These are phyloP conservation scores for Schrenkiella parvula DNA, from an alignment of 345 rosid species.

Conservation along the genomic window DNA sequence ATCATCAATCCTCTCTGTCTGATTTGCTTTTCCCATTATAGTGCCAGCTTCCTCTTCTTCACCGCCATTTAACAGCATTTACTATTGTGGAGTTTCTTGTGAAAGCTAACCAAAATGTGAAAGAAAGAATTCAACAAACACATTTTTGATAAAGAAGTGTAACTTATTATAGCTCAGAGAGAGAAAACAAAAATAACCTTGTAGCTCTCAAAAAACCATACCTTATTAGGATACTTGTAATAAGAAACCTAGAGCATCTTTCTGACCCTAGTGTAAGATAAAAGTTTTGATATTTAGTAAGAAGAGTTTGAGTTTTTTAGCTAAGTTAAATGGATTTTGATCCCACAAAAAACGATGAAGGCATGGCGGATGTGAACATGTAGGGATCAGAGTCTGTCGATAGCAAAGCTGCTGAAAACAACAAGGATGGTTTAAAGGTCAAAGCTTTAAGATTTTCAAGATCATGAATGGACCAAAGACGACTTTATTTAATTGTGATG, in stretches of 20 bases:
- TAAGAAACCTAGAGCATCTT: constrained; percentile 18
- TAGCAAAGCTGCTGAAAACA: not conserved
- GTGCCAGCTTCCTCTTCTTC: constrained; percentile 33
- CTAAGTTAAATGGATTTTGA: not conserved
- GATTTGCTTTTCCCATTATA: constrained; percentile 28
- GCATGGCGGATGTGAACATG: not conserved
- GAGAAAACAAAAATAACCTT: not conserved
- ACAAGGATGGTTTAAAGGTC: not conserved
- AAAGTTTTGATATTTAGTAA: not conserved
- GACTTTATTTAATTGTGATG: not conserved
- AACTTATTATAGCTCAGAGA: constrained; percentile 12
- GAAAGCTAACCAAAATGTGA: constrained; percentile 26
- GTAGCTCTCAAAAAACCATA: constrained; percentile 3
- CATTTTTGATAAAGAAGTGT: constrained; percentile 1
- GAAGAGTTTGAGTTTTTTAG: not conserved
- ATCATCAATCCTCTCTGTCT: constrained; percentile 16
- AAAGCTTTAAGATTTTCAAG: not conserved
- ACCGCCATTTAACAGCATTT: constrained; percentile 39
- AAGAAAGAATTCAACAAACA: not conserved
- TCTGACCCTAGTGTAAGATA: not conserved
- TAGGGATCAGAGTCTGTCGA: not conserved
- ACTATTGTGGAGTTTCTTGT: constrained; percentile 24
- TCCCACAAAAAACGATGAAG: not conserved
- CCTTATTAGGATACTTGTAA: not conserved
- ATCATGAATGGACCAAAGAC: not conserved